These are phyloP conservation scores for Paecilomyces variotii DNA, from an alignment of 2,329 filamentous ascomycete genomes.

Conservation along the genomic window DNA sequence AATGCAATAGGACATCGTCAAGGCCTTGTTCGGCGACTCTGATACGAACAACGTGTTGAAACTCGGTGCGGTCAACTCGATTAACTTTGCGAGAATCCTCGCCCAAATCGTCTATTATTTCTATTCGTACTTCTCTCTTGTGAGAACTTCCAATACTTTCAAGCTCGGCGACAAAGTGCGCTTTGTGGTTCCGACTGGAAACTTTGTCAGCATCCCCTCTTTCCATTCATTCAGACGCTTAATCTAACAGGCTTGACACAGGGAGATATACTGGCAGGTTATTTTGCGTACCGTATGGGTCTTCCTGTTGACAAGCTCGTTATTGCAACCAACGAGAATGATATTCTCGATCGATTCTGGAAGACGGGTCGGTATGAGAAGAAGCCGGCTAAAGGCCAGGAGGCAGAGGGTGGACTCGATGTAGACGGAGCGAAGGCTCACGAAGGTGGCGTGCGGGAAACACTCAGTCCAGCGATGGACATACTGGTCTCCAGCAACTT, in stretches of 20 bases:
- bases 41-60: conserved; percentile 75
- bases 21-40: conserved; percentile 79
- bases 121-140: conserved; percentile 81
- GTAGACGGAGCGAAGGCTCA: not conserved
- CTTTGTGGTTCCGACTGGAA: conserved; percentile 88
- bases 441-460: conserved; percentile 73
- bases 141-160: conserved; percentile 52
- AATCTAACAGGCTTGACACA: too few species aligned
- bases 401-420: conserved; percentile 25
- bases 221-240: too few species aligned
- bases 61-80: conserved; percentile 89
- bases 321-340: conserved; percentile 94
- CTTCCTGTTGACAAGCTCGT: conserved; percentile 81
- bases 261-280: conserved; percentile 79
- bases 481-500: conserved; percentile 96
- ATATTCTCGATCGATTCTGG: conserved; percentile 92
- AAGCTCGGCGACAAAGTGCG: conserved; percentile 51
- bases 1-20: conserved; percentile 63
- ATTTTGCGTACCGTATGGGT: conserved; percentile 86
- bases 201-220: conserved; percentile 50
- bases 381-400: conserved; percentile 45
- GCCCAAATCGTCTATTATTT: conserved; percentile 98
- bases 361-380: conserved; percentile 78
- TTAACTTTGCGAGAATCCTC: conserved; percentile 92
- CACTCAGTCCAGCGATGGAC: conserved; percentile 92